Conservation (phyloP, 257 asterid genomes). For the Scutellaria barbata region DNA sequence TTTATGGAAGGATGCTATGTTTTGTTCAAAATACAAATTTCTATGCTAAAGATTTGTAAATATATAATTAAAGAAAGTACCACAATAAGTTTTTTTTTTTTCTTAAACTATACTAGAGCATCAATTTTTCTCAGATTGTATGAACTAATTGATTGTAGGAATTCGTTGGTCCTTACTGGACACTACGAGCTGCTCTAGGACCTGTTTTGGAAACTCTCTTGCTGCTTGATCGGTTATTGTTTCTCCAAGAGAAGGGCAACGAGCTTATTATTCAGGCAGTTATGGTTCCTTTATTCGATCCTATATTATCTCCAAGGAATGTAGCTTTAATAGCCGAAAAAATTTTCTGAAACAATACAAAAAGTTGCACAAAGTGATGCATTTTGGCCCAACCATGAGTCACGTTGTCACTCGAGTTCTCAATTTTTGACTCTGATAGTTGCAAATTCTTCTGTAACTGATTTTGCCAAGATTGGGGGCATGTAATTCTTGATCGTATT, state of each 20-base stretch:
- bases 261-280: conserved; percentile 43
- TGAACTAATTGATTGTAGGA: conserved; percentile 55
- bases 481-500: too few species aligned
- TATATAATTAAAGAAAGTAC: background rate
- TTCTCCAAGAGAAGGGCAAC: conserved; percentile 79
- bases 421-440: background rate
- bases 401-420: conserved; percentile 6
- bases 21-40: conserved; percentile 10
- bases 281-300: conserved; percentile 75
- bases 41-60: conserved; percentile 7
- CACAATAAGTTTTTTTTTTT: background rate
- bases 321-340: conserved; percentile 79
- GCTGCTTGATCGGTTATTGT: conserved; percentile 82
- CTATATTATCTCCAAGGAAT: conserved; percentile 85
- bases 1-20: background rate
- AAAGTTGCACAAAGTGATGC: conserved; percentile 13
- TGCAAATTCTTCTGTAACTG: too few species aligned
- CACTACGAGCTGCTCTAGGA: conserved; percentile 89
- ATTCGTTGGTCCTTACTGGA: conserved; percentile 90
- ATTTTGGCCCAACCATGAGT: conserved; percentile 19
- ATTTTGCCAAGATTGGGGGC: too few species aligned
- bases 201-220: conserved; percentile 81
- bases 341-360: conserved; percentile 28
- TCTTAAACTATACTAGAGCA: background rate
- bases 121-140: background rate